Conservation (phyloP, 352 stramenopile species). For the Globisporangium iwayamae region DNA sequence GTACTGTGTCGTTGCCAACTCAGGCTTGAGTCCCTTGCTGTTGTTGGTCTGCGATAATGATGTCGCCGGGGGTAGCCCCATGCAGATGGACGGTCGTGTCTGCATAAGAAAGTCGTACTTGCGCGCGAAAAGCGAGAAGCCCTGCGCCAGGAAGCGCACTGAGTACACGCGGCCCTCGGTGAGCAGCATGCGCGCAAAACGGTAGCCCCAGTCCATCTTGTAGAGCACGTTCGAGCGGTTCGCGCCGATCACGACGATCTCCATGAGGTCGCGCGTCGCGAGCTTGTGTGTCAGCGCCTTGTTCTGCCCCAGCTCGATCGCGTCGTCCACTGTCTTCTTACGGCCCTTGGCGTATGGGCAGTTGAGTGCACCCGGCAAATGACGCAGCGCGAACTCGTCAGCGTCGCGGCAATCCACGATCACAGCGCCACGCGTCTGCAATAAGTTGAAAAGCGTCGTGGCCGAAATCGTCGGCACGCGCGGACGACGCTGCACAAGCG, state of each 20-base stretch:
- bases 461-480: constrained; percentile 56
- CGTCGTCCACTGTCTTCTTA: constrained; percentile 51
- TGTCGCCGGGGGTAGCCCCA: constrained; percentile 4
- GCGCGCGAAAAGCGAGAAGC: constrained; percentile 55
- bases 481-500: constrained; percentile 21
- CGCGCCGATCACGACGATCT: constrained; percentile 62
- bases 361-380: constrained; percentile 53
- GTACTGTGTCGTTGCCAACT: constrained; percentile 31
- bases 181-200: constrained; percentile 59
- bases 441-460: constrained; percentile 67
- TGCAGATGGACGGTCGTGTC: constrained; percentile 18
- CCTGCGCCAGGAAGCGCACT: constrained; percentile 63
- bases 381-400: constrained; percentile 35
- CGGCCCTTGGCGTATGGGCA: constrained; percentile 33
- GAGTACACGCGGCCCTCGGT: constrained; percentile 67
- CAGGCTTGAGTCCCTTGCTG: not conserved
- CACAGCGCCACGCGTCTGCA: constrained; percentile 66
- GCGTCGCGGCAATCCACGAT: constrained; percentile 63
- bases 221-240: constrained; percentile 56
- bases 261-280: constrained; percentile 53
- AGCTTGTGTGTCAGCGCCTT: constrained; percentile 41
- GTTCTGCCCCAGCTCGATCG: constrained; percentile 35
- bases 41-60: not conserved
- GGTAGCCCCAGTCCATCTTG: constrained; percentile 66
- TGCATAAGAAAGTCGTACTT: constrained; percentile 72